Conservation (phyloP, 257 asterid species). For the Fraxinus excelsior region DNA sequence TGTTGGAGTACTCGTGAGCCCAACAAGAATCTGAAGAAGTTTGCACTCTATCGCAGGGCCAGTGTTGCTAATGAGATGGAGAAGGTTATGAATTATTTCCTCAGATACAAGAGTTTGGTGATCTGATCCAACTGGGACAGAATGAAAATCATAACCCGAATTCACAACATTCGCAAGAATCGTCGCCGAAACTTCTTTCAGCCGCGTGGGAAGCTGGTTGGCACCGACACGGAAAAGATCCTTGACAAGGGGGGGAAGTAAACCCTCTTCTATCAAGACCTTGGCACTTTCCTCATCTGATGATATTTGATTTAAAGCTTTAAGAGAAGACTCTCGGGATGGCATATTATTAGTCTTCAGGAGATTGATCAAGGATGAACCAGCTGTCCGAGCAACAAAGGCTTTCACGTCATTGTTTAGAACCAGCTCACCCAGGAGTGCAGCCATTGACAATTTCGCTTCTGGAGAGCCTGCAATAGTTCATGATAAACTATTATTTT, state of each 20-base stretch:
- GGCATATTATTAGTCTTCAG: slow-evolving; percentile 57
- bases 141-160: slow-evolving; percentile 75
- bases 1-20: slow-evolving; percentile 66
- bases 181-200: slow-evolving; percentile 87
- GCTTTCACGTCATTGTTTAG: slow-evolving; percentile 79
- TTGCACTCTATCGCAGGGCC: slow-evolving; percentile 94
- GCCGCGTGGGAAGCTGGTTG: slow-evolving; percentile 65
- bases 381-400: slow-evolving; percentile 69
- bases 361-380: slow-evolving; percentile 73
- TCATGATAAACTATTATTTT: not conserved
- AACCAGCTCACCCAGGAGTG: slow-evolving; percentile 80
- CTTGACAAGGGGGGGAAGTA: slow-evolving; percentile 90
- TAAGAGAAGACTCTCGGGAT: slow-evolving; percentile 84
- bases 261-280: slow-evolving; percentile 78
- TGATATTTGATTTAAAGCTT: slow-evolving; percentile 83
- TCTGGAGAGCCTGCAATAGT: slow-evolving; percentile 71
- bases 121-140: slow-evolving; percentile 69
- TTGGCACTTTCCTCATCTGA: slow-evolving; percentile 85
- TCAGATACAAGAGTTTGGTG: slow-evolving; percentile 84
- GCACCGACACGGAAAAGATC: slow-evolving; percentile 81
- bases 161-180: slow-evolving; percentile 78
- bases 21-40: slow-evolving; percentile 90
- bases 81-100: slow-evolving; percentile 69
- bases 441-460: slow-evolving; percentile 84
- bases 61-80: slow-evolving; percentile 85